Conservation (phyloP, 1,284 basidiomycete genomes). For the Pyrrhoderma noxium region DNA sequence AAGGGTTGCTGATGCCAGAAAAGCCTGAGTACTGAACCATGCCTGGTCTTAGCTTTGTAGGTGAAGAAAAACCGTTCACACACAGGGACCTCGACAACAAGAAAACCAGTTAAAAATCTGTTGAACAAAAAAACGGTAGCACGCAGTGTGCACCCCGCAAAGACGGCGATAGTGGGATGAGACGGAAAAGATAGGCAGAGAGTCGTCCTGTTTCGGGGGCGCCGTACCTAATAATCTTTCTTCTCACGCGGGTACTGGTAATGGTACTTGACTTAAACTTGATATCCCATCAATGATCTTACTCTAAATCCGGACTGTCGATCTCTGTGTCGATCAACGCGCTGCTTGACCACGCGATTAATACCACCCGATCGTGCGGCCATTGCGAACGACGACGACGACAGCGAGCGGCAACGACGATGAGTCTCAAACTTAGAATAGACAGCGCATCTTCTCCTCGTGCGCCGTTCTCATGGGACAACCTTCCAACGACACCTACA, state of each 20-base stretch:
- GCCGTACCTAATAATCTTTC: too few species aligned
- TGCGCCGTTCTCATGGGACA: constrained; percentile 53
- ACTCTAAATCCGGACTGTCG: too few species aligned
- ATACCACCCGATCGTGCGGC: too few species aligned
- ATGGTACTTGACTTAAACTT: too few species aligned
- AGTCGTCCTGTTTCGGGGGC: not conserved
- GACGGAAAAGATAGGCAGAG: not conserved
- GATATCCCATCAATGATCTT: too few species aligned
- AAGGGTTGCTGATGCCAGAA: constrained; percentile 3
- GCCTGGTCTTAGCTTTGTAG: constrained; percentile 1
- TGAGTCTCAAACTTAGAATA: constrained; percentile 55
- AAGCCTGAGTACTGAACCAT: not conserved
- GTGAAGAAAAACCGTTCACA: not conserved
- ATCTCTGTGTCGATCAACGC: too few species aligned
- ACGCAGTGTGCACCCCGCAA: too few species aligned
- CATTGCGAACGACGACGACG: too few species aligned
- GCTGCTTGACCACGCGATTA: too few species aligned
- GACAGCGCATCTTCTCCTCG: constrained; percentile 29
- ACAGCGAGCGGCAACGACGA: constrained; percentile 23
- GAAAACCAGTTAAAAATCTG: too few species aligned
- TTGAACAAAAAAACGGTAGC: too few species aligned
- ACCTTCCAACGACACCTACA: constrained; percentile 30
- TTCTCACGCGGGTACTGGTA: too few species aligned
- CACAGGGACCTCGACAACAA: not conserved
- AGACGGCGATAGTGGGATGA: not conserved